These are phyloP conservation scores for Diddensiella transvaalensis DNA, from an alignment of 805 yeast species.

Conservation along the genomic window DNA sequence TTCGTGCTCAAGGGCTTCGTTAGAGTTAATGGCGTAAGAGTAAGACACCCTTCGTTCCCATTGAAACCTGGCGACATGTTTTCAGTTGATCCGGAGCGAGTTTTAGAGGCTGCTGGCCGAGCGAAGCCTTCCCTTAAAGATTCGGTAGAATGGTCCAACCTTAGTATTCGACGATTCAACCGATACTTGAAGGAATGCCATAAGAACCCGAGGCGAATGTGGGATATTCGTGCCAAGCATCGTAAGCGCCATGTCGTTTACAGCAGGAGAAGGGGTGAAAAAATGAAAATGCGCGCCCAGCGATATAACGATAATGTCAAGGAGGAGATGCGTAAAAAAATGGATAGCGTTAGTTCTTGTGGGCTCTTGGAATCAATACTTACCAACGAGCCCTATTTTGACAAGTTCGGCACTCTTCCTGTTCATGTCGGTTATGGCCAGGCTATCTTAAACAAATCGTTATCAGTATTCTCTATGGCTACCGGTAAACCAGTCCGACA, in stretches of 20 bases:
- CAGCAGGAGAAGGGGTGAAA: constrained; percentile 14
- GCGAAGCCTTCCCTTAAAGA: constrained; percentile 70
- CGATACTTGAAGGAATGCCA: constrained; percentile 58
- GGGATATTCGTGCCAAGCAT: constrained; percentile 37
- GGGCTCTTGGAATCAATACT: constrained; percentile 30
- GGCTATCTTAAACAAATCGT: constrained; percentile 16
- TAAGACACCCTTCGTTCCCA: constrained; percentile 74
- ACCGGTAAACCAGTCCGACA: constrained; percentile 23
- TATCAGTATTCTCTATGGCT: constrained; percentile 23
- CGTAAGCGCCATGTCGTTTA: constrained; percentile 21
- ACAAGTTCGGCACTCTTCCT: constrained; percentile 19
- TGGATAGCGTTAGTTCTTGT: constrained; percentile 32
- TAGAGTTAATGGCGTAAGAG: constrained; percentile 74
- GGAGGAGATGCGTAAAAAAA: constrained; percentile 40
- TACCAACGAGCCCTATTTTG: constrained; percentile 20
- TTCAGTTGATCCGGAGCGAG: constrained; percentile 80
- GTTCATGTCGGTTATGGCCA: constrained; percentile 14
- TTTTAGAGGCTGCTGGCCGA: constrained; percentile 78
- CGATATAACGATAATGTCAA: constrained; percentile 41
- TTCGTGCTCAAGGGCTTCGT: constrained; percentile 80
- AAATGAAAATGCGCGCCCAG: constrained; percentile 10
- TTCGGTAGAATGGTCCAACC: constrained; percentile 65
- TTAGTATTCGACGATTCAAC: constrained; percentile 75
- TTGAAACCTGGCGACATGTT: constrained; percentile 84
- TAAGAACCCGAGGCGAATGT: constrained; percentile 53